Evolutionary conservation across 2,329 filamentous ascomycete species (phyloP), one percentile per base, ranked within the genome.

Genomic region (Neonectria neomacrospora): DNA sequence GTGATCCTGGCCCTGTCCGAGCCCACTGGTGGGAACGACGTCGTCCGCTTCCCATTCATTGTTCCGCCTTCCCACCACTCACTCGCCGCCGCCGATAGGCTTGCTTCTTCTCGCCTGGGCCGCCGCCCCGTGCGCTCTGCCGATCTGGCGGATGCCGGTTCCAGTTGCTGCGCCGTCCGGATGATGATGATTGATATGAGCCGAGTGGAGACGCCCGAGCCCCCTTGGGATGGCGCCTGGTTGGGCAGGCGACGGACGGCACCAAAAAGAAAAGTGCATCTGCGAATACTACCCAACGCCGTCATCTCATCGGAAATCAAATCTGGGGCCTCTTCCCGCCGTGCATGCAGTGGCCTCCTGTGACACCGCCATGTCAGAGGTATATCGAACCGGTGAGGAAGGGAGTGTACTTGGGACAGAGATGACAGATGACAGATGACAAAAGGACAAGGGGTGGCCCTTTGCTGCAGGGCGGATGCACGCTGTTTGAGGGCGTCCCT

Each of bases 61-160:
- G 37, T 18, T 18, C 37, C 37, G n/a, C n/a, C 37, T 41, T 41
- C 37, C 37, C 37, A 70, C 69, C 61, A 67, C 61, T 66, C 58
- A n/a, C n/a, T n/a, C n/a, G n/a, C n/a, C n/a, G n/a, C n/a, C n/a
- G 61, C 65, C 54, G 58, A 58, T 56, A 44, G 14, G 26, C 12
- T 14, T 55, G 41, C 53, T 52, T 56, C 42, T 23, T 32, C 32
- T 61, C 61, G 54, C 65, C 69, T 67, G 52, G 60, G 54, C 69
- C 67, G 69, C 61, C 62, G 66, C 57, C 67, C 70, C 45, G 70
- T 72, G 59, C 58, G 59, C 60, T 53, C 59, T 68, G 70, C 70
- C 69, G 70, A 72, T 72, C 70, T 62, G 61, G 71, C 70, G 70
- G 68, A 70, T 70, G 52, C 56, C 58, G 53, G 59, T 66, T 61